A percentile compares a stretch with the other conserved stretches of the same genome.
Evolutionary conservation across 495 filamentous ascomycete species (phyloP).

Genomic region (Xylaria nigripes): DNA sequence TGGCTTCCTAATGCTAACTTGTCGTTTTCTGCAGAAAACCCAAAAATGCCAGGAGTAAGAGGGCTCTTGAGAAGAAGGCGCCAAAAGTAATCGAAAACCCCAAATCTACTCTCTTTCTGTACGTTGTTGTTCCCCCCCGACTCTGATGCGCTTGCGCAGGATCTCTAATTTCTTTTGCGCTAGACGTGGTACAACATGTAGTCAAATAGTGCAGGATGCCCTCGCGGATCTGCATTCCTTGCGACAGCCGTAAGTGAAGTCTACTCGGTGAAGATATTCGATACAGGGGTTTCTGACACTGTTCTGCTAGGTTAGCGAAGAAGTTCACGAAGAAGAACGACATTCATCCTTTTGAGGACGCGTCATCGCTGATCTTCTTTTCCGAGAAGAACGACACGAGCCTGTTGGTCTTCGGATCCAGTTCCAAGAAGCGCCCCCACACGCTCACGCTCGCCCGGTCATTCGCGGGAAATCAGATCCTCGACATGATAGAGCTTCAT

Average conservation of each 20-base stretch:
- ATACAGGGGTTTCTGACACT: not conserved
- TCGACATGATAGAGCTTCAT: constrained; percentile 88
- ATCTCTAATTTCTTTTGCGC: not conserved
- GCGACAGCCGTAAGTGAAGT: constrained; percentile 50
- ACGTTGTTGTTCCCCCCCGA: not conserved
- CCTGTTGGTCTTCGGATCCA: constrained; percentile 64
- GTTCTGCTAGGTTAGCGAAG: constrained; percentile 44
- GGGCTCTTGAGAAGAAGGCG: constrained; percentile 80
- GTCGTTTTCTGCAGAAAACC: constrained; percentile 47
- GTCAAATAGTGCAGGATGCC: constrained; percentile 66
- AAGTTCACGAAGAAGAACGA: constrained; percentile 94
- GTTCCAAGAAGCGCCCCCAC: constrained; percentile 90
- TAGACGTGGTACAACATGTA: constrained; percentile 66
- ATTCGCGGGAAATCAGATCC: constrained; percentile 65
- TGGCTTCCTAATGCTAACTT: not conserved
- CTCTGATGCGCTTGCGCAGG: not conserved
- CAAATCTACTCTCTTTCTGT: constrained; percentile 76
- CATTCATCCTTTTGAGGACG: constrained; percentile 89
- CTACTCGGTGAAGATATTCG: not conserved
- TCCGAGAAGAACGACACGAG: constrained; percentile 89
- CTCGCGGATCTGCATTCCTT: constrained; percentile 74
- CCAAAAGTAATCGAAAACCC: constrained; percentile 84
- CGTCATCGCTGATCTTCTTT: constrained; percentile 82
- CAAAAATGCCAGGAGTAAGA: constrained; percentile 86
- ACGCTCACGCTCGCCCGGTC: constrained; percentile 74